A percentile compares a stretch with the other conserved stretches of the same genome.
phyloP scores from a whole-genome alignment of 345 rosid genomes.

The Viola odorata region DNA sequence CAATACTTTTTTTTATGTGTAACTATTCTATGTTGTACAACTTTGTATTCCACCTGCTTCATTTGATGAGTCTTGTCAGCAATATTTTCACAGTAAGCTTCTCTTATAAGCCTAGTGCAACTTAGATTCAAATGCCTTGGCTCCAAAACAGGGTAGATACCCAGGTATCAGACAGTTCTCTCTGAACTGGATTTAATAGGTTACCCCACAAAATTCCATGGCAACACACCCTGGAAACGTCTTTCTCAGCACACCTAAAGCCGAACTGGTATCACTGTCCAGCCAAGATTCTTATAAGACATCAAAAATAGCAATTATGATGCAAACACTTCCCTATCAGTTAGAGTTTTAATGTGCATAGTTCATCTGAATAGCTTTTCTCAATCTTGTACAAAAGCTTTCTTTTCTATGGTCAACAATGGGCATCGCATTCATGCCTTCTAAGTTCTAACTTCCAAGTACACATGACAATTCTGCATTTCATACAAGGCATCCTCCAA shows the following conservation, averaged over 20 bases:
- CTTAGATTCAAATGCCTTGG: too few relatives aligned
- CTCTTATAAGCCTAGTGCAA: too few relatives aligned
- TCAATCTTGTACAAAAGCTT: not conserved
- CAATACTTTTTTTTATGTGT: conserved; percentile 19
- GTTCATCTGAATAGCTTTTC: not conserved
- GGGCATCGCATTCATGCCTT: not conserved
- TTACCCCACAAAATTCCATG: not conserved
- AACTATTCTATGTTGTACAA: conserved; percentile 17
- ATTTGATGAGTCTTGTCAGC: not conserved
- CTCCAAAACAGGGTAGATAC: too few relatives aligned
- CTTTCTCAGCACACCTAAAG: not conserved
- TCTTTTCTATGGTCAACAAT: not conserved
- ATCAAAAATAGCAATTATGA: too few relatives aligned
- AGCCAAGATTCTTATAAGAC: too few relatives aligned
- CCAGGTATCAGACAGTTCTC: too few relatives aligned
- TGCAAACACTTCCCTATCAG: too few relatives aligned
- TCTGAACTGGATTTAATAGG: not conserved
- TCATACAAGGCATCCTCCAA: not conserved
- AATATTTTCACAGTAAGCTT: conserved; percentile 5
- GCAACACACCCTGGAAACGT: not conserved
- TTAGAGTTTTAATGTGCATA: too few relatives aligned
- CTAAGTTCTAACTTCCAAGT: not conserved
- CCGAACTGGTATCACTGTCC: not conserved
- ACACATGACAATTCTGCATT: not conserved
- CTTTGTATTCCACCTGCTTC: conserved; percentile 9